These are phyloP conservation scores for Mucor indicus DNA, from an alignment of 371 early-diverging fungal species.

Conservation along the genomic window DNA sequence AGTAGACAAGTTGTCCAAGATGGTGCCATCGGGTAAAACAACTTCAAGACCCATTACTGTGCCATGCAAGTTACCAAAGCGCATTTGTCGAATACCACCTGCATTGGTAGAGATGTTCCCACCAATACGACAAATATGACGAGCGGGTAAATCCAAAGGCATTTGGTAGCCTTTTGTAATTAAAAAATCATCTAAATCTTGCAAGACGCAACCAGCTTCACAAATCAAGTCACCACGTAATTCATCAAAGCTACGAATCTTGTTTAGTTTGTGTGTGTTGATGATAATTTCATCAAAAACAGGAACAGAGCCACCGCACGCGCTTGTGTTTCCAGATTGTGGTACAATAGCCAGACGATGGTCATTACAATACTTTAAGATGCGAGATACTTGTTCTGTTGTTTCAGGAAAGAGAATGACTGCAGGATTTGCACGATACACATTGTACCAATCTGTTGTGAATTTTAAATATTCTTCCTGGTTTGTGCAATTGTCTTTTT, in stretches of 20 bases:
- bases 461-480: slow-evolving; percentile 46
- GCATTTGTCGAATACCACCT: slow-evolving; percentile 86
- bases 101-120: slow-evolving; percentile 96
- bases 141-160: slow-evolving; percentile 92
- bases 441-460: slow-evolving; percentile 84
- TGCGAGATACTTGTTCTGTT: slow-evolving; percentile 73
- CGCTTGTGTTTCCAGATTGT: slow-evolving; percentile 95
- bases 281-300: slow-evolving; percentile 93
- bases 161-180: slow-evolving; percentile 68
- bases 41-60: slow-evolving; percentile 85
- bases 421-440: slow-evolving; percentile 72
- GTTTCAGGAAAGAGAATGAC: slow-evolving; percentile 81
- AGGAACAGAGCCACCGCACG: slow-evolving; percentile 89
- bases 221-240: slow-evolving; percentile 76
- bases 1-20: slow-evolving; percentile 77
- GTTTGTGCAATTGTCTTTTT: slow-evolving; percentile 20
- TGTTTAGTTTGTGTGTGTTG: slow-evolving; percentile 68
- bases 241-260: slow-evolving; percentile 74
- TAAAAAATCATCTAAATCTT: slow-evolving; percentile 75
- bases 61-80: slow-evolving; percentile 91
- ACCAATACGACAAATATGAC: slow-evolving; percentile 81
- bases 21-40: slow-evolving; percentile 85
- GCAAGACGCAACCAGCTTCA: slow-evolving; percentile 88
- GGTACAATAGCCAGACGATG: slow-evolving; percentile 82
- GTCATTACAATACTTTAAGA: slow-evolving; percentile 82